These are phyloP conservation scores for Guadua angustifolia DNA, from an alignment of 176 grass and related monocot genomes.

Conservation along the genomic window DNA sequence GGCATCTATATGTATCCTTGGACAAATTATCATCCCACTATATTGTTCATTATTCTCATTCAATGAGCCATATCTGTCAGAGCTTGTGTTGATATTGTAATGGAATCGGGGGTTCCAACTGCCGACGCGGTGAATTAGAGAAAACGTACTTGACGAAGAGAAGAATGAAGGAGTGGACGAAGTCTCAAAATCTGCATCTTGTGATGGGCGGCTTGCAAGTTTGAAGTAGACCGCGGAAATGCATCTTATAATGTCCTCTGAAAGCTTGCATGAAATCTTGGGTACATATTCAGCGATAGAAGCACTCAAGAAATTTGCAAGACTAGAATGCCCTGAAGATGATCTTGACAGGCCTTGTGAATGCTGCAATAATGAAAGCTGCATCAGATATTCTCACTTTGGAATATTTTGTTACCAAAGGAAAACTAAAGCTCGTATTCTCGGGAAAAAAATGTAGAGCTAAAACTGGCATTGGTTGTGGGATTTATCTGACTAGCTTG, in stretches of 20 bases:
- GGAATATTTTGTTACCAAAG: not conserved
- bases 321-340: constrained; percentile 63
- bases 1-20: constrained; percentile 79
- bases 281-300: constrained; percentile 63
- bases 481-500: not conserved
- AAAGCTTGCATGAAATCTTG: constrained; percentile 79
- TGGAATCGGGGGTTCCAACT: constrained; percentile 59
- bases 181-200: constrained; percentile 46
- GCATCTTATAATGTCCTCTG: constrained; percentile 87
- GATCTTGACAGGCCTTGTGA: constrained; percentile 58
- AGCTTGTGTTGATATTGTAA: constrained; percentile 45
- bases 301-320: constrained; percentile 79
- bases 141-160: constrained; percentile 71
- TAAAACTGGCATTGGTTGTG: not conserved
- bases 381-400: constrained; percentile 24
- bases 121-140: constrained; percentile 50
- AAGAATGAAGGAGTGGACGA: constrained; percentile 61
- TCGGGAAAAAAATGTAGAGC: not conserved
- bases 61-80: constrained; percentile 40
- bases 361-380: constrained; percentile 36
- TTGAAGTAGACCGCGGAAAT: constrained; percentile 79
- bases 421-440: not conserved
- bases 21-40: constrained; percentile 63
- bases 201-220: constrained; percentile 58
- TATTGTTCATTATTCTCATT: constrained; percentile 52